A percentile compares a stretch with the other conserved stretches of the same genome.
phyloP scores from a whole-genome alignment of 352 stramenopile genomes.

The Peronospora destructor region DNA sequence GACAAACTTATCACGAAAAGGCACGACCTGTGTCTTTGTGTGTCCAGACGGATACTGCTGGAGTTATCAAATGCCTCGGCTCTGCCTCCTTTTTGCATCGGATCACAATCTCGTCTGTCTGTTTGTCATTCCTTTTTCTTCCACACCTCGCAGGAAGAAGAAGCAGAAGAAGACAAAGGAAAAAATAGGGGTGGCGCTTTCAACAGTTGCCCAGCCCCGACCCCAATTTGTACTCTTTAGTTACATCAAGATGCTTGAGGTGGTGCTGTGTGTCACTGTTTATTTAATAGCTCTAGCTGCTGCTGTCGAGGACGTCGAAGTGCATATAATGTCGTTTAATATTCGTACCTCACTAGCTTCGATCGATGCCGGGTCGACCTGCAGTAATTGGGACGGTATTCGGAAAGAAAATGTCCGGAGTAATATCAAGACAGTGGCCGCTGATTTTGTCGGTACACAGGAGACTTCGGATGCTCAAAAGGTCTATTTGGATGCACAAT shows the following conservation, averaged over 20 bases:
- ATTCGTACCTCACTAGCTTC: conserved; percentile 59
- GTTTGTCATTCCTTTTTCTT: too few species aligned
- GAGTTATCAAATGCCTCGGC: too few species aligned
- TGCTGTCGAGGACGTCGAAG: conserved; percentile 39
- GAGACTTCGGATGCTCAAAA: conserved; percentile 74
- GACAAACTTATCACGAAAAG: too few species aligned
- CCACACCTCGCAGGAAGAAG: not conserved
- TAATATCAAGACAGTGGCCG: conserved; percentile 42
- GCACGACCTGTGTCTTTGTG: too few species aligned
- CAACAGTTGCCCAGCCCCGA: not conserved
- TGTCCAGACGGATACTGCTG: too few species aligned
- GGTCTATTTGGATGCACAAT: conserved; percentile 43
- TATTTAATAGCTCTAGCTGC: conserved; percentile 12
- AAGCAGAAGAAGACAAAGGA: conserved; percentile 4
- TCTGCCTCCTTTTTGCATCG: too few species aligned
- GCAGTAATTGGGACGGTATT: conserved; percentile 57
- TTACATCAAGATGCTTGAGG: conserved; percentile 12
- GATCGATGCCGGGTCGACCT: conserved; percentile 32
- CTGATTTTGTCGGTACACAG: conserved; percentile 77
- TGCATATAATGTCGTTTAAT: conserved; percentile 76
- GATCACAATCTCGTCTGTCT: not conserved
- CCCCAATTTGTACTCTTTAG: conserved; percentile 5
- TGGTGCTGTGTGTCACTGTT: conserved; percentile 19
- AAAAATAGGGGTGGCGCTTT: conserved; percentile 4
- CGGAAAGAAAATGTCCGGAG: conserved; percentile 55